Evolutionary conservation across 768 basidiomycete species (phyloP), one percentile per base, ranked within the genome.

Genomic region (Termitomyces eurrhizus): DNA sequence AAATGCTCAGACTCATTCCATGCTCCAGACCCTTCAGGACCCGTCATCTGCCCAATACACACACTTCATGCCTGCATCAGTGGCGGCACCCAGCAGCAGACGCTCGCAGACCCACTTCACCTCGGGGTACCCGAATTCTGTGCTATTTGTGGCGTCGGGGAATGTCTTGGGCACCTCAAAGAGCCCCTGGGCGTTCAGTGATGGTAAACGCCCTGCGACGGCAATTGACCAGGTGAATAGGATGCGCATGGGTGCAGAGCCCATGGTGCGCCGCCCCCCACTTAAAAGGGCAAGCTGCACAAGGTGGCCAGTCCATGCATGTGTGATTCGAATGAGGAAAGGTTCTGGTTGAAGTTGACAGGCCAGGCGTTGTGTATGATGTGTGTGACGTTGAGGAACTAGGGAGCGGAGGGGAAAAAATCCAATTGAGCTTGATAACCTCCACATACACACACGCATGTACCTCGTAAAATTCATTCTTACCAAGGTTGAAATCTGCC

Each of bases 311-410:
- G 21, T 21, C 21, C 21, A 21, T 21, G 21, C 21, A 21, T 21
- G 21, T 21, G 21, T 21, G 21, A 21, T 21, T 21, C 21, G 21
- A 21, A 21, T 21, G 21, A 21, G 21, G 21, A 21, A 21, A 81
- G 66, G 4, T 68, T 68, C 39, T 77, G 57, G 55, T 75, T 80
- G 60, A 79, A 80, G 53, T 81, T 74, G 50, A 81, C 74, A 1
- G 74, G 75, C 80, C 80, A 81, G 7, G 79, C 79, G 26, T 71
- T 73, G 49, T 75, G 62, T 57, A 70, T 69, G 62, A 75, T 69
- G 50, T 75, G 70, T 0, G 71, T 75, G 14, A 68, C 67, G 8
- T 57, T 46, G 16, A 68, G 63, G 6, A 74, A 61, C 69, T 72
- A 13, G 59, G n/a, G 13, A 26, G 32, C 21, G 21, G 21, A 21